A percentile compares a stretch with the other conserved stretches of the same genome.
Evolutionary conservation across 495 filamentous ascomycete genomes (phyloP).

Genomic region (Podospora australis): DNA sequence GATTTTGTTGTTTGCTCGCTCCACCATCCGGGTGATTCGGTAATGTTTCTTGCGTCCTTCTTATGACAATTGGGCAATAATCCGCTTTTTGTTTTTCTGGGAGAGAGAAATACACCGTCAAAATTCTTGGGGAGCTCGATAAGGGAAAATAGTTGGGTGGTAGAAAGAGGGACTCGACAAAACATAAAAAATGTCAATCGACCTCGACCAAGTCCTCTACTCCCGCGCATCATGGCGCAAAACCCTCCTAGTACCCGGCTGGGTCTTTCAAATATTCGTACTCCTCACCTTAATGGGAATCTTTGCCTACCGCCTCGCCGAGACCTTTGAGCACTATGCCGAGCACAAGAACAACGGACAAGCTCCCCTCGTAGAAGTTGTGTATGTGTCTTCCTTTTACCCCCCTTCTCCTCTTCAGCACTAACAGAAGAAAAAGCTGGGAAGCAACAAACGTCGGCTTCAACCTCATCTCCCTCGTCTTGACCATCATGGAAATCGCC

Average conservation of each 20-base stretch:
- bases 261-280: constrained; percentile 33
- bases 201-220: constrained; percentile 39
- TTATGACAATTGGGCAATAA: no score
- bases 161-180: no score
- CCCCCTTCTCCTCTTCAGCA: not conserved
- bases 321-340: constrained; percentile 34
- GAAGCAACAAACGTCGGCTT: constrained; percentile 40
- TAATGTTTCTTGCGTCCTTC: no score
- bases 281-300: constrained; percentile 39
- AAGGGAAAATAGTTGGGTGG: no score
- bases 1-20: no score
- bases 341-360: constrained; percentile 29
- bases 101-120: no score
- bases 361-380: constrained; percentile 38
- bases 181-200: constrained; percentile 13
- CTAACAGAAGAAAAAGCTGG: constrained; percentile 27
- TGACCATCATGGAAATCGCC: constrained; percentile 36
- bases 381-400: constrained; percentile 31
- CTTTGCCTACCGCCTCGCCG: constrained; percentile 41
- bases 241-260: constrained; percentile 33
- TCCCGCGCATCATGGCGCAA: constrained; percentile 37
- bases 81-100: no score
- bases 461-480: constrained; percentile 33
- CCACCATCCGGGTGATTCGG: no score
- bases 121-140: no score